These are phyloP conservation scores for Citeromyces hawaiiensis DNA, from an alignment of 1,139 yeast species.

Conservation along the genomic window DNA sequence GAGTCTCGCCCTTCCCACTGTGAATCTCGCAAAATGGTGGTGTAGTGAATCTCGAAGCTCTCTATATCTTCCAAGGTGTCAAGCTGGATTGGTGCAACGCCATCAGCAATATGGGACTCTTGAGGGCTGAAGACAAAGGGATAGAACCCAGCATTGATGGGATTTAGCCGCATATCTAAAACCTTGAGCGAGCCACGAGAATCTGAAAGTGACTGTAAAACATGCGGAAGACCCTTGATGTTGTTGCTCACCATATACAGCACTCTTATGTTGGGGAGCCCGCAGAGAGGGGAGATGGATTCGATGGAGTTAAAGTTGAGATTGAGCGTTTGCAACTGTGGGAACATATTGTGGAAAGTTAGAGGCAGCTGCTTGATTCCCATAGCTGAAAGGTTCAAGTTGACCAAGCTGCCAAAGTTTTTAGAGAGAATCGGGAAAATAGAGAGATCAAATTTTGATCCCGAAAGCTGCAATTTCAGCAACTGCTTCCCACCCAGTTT, in stretches of 20 bases:
- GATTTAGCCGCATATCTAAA: conserved; percentile 38
- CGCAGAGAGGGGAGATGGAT: conserved; percentile 18
- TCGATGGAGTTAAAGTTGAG: conserved; percentile 33
- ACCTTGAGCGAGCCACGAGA: conserved; percentile 22
- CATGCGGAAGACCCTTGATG: conserved; percentile 19
- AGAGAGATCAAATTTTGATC: conserved; percentile 2
- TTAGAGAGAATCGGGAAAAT: conserved; percentile 1
- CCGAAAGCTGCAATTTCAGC: conserved; percentile 3
- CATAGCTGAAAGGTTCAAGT: conserved; percentile 31
- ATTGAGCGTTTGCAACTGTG: conserved; percentile 33
- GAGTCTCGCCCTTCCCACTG: conserved; percentile 19
- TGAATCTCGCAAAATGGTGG: conserved; percentile 26
- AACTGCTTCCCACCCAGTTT: conserved; percentile 10
- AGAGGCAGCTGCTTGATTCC: conserved; percentile 23
- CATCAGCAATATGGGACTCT: conserved; percentile 13
- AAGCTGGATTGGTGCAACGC: conserved; percentile 20
- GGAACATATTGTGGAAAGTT: conserved; percentile 24
- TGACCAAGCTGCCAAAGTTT: conserved; percentile 24
- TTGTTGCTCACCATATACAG: conserved; percentile 34
- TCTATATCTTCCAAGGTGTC: conserved; percentile 21
- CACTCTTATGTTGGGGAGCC: conserved; percentile 22
- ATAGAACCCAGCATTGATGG: conserved; percentile 31
- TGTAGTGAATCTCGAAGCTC: conserved; percentile 27
- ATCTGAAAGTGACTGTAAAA: conserved; percentile 21
- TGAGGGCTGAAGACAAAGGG: conserved; percentile 39